These are phyloP conservation scores for Hypocreales sp. DNA, from an alignment of 2,329 filamentous ascomycete species.

Conservation along the genomic window DNA sequence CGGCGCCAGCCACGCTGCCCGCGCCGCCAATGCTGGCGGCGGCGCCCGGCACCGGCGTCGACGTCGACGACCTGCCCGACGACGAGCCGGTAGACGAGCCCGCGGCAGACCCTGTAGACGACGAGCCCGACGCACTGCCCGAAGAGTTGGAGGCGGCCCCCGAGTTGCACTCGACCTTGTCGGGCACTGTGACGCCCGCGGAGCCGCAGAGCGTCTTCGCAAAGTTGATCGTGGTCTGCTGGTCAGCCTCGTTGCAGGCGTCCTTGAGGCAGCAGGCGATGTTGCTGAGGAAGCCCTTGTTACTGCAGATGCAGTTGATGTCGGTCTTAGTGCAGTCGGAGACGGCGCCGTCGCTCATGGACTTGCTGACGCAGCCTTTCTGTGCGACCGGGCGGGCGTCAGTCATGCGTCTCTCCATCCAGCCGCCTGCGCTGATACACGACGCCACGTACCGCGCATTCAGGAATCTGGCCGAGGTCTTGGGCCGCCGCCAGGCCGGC, in stretches of 20 bases:
- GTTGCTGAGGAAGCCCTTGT: conserved; percentile 20
- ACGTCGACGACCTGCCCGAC: no score
- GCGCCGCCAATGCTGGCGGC: conserved; percentile 3
- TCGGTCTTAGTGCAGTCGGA: conserved; percentile 22
- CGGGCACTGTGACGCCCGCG: conserved; percentile 18
- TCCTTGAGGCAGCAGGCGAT: conserved; percentile 26
- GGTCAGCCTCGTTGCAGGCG: conserved; percentile 16
- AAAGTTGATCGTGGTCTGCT: conserved; percentile 18
- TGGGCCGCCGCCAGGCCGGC: conserved; percentile 19
- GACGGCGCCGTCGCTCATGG: conserved; percentile 16
- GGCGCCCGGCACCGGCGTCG: no score
- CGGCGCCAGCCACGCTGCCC: conserved; percentile 11
- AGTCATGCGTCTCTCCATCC: no score
- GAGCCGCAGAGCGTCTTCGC: conserved; percentile 22
- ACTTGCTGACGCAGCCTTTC: conserved; percentile 17
- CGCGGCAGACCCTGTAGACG: conserved; percentile 1
- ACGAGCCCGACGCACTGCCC: conserved; percentile 1
- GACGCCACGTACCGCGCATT: conserved; percentile 22
- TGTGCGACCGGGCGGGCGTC: no score
- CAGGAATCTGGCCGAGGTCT: conserved; percentile 14
- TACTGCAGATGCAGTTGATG: conserved; percentile 25
- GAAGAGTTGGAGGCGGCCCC: neutral
- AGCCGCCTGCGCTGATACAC: no score
- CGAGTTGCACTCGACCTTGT: conserved; percentile 18
- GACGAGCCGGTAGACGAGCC: conserved; percentile 2